phyloP scores from a whole-genome alignment of 306 rosid species.

The Vicia sativa region DNA sequence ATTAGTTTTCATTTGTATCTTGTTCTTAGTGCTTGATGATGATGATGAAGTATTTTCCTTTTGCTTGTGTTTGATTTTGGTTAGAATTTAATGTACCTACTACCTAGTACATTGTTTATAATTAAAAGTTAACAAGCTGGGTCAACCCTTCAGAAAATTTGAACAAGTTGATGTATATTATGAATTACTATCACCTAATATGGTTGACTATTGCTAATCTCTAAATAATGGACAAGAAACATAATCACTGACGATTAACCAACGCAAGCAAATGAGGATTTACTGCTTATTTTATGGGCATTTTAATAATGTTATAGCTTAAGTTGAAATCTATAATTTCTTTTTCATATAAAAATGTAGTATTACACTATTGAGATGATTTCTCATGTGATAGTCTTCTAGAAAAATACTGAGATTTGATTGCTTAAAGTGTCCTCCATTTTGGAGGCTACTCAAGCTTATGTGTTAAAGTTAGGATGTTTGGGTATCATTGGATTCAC shows the following conservation, averaged over 20 bases:
- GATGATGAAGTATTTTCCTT: constrained; percentile 13
- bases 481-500: too few species aligned
- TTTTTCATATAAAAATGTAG: too few species aligned
- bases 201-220: not conserved
- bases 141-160: not conserved
- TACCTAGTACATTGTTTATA: not conserved
- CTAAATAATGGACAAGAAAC: not conserved
- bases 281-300: not conserved
- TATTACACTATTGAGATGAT: too few species aligned
- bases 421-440: too few species aligned
- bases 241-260: not conserved
- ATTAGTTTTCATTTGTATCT: not conserved
- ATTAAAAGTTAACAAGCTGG: not conserved
- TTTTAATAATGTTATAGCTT: too few species aligned
- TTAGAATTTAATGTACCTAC: not conserved
- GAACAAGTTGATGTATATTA: not conserved
- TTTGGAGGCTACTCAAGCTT: too few species aligned
- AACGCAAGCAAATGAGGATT: not conserved
- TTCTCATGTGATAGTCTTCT: too few species aligned
- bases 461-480: too few species aligned
- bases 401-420: too few species aligned
- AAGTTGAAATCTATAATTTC: too few species aligned
- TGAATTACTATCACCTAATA: not conserved
- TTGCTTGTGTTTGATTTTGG: not conserved
- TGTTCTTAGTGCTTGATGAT: not conserved